Evolutionary conservation across 371 early-diverging fungal species (phyloP).

Genomic region (Mucor saturninus): DNA sequence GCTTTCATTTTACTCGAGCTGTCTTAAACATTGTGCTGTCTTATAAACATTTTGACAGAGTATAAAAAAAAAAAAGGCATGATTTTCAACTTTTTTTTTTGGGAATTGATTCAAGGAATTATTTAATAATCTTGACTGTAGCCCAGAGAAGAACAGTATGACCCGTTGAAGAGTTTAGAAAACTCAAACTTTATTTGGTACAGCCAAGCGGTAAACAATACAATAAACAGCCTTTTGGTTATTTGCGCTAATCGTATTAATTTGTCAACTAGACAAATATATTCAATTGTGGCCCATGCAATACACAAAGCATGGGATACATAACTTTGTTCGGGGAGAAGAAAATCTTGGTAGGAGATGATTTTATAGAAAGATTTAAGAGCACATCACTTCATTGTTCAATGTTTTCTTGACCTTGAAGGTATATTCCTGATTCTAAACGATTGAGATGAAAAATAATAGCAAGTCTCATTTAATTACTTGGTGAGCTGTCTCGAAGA

Average conservation of each 20-base stretch:
- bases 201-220: conserved; percentile 12
- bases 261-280: conserved; percentile 3
- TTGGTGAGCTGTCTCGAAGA: conserved; percentile 18
- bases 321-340: conserved; percentile 21
- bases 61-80: no score
- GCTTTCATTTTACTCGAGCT: no score
- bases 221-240: conserved; percentile 4
- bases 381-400: not conserved
- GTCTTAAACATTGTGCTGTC: no score
- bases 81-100: no score
- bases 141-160: conserved; percentile 23
- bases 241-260: conserved; percentile 9
- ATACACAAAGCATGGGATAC: conserved; percentile 9
- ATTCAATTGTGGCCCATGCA: conserved; percentile 11
- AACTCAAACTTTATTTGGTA: conserved; percentile 18
- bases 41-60: no score
- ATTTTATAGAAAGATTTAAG: conserved; percentile 15
- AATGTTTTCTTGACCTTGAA: conserved; percentile 21
- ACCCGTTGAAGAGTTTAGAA: conserved; percentile 18
- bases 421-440: conserved; percentile 19
- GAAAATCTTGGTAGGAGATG: conserved; percentile 9
- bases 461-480: conserved; percentile 15
- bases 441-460: conserved; percentile 13
- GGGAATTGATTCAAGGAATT: conserved; percentile 9
- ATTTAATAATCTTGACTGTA: conserved; percentile 17